Percentiles rank a stretch among this genome's conserved stretches.
Conservation (phyloP, 1,284 basidiomycete genomes). For the Phylloporus sp. region DNA sequence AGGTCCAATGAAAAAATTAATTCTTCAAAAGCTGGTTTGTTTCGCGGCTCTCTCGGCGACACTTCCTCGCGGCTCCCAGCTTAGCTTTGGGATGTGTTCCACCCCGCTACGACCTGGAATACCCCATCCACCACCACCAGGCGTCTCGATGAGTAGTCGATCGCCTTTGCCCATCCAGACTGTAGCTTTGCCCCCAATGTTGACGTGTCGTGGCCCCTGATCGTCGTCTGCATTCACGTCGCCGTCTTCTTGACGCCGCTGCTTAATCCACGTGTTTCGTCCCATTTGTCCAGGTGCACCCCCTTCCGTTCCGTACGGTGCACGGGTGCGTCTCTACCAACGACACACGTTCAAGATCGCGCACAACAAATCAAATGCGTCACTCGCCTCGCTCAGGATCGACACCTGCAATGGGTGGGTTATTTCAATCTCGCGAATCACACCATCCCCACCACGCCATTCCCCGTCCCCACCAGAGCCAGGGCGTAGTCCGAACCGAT, state of each 20-base stretch:
- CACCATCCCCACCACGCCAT: constrained; percentile 88
- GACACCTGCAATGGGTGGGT: constrained; percentile 86
- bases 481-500: constrained; percentile 79
- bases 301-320: constrained; percentile 91
- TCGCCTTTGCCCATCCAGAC: constrained; percentile 89
- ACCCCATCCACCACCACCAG: constrained; percentile 94
- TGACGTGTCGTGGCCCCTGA: constrained; percentile 65
- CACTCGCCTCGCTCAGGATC: constrained; percentile 77
- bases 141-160: constrained; percentile 82
- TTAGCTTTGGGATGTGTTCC: constrained; percentile 35
- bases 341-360: not conserved
- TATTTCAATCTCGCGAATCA: constrained; percentile 88
- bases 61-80: constrained; percentile 77
- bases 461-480: constrained; percentile 81
- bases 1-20: too few relatives aligned
- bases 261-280: constrained; percentile 90
- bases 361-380: not conserved
- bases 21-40: constrained; percentile 68
- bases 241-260: constrained; percentile 69
- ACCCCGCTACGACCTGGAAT: constrained; percentile 35
- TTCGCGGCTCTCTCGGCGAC: constrained; percentile 71
- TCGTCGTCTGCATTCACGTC: constrained; percentile 48
- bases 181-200: constrained; percentile 92
- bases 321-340: constrained; percentile 76
- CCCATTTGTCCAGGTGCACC: constrained; percentile 80